Evolutionary conservation across 768 basidiomycete species (phyloP), one percentile per base, ranked within the genome.

Genomic region (Termitomyces sp.): DNA sequence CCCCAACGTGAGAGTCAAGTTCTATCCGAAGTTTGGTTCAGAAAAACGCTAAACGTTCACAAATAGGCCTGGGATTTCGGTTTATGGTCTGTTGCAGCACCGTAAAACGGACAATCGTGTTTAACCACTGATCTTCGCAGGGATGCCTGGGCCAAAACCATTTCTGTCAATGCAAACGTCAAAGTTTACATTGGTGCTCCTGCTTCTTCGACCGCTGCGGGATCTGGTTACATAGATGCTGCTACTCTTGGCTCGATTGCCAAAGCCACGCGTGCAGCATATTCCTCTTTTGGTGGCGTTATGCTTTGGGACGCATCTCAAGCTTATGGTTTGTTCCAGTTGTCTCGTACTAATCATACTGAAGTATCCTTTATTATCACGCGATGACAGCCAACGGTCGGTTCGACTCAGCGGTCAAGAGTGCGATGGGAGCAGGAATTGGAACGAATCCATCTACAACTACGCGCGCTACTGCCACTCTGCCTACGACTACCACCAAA

Each of bases 131-230:
- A 50, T 32, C 14, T 48, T 12, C n/a, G 10, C 46, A 68, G 80
- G 81, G 79, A 81, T 58, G 77, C 67, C 67, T 84, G 81, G 81
- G 82, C 82, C 2, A 79, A 77, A 69, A 79, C 69, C 5, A 62
- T 65, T 6, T 79, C 81, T n/a, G 72, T 77, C 5, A 81, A 81
- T 70, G 66, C 59, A 58, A 72, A 78, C 61, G 77, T 82, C 52
- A 83, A 83, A 65, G 65, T 82, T 32, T 82, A 74, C 65, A 77
- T 83, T 57, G 82, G 82, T 49, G 81, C 78, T 22, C 80, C 82
- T 1, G 81, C 80, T 11, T 70, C 79, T 0, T 64, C 74, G 1
- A 70, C 71, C 5, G 80, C 81, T 17, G 81, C 81, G 3, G 74
- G 77, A 19, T 75, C 76, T 24, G 82, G 81, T n/a, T 83, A 77